phyloP scores from a whole-genome alignment of 257 asterid genomes.

The Ballota nigra region DNA sequence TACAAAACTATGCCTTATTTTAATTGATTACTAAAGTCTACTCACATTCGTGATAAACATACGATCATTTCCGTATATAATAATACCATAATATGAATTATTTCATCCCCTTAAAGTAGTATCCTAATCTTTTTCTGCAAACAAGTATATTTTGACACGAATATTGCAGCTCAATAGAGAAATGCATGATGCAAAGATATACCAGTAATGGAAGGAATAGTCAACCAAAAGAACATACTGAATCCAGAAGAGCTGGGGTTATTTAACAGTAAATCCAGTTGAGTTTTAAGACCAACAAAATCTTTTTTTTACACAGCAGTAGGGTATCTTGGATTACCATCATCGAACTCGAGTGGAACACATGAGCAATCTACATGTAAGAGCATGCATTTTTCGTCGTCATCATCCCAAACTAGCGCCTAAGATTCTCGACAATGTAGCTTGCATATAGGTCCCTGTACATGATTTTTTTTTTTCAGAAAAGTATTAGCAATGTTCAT shows the following conservation, averaged over 20 bases:
- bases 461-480: slow-evolving; percentile 3
- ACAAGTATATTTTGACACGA: no score
- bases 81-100: no score
- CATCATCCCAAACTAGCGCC: slow-evolving; percentile 52
- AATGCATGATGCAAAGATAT: background rate
- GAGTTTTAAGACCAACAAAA: no score
- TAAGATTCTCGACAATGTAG: slow-evolving; percentile 67
- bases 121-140: no score
- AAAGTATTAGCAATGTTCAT: background rate
- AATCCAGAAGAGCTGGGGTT: background rate
- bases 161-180: no score
- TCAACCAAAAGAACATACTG: background rate
- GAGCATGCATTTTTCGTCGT: slow-evolving; percentile 17
- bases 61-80: no score
- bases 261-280: no score
- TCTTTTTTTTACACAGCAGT: slow-evolving; percentile 21
- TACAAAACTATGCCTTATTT: no score
- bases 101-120: no score
- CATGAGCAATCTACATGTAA: background rate
- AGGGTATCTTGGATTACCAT: slow-evolving; percentile 5
- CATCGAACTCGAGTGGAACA: no score
- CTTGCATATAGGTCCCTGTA: slow-evolving; percentile 74
- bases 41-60: no score
- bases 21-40: no score
- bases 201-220: background rate